Base-by-base conservation (phyloP, 179 eudicot genomes). In the Beta corolliflora region DNA sequence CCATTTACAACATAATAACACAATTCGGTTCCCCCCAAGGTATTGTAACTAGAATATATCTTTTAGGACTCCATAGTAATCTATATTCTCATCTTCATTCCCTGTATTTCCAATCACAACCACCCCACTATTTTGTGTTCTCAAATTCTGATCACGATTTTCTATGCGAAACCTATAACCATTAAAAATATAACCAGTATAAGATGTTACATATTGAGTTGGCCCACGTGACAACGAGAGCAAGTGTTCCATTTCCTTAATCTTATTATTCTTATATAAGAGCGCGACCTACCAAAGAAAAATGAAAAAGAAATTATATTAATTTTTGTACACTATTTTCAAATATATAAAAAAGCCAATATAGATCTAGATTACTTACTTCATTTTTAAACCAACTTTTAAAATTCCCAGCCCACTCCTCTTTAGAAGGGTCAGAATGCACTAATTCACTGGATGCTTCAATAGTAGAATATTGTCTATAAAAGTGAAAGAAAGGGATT, bases 221-320 rank as follows among this genome's bases (percentile, higher is more conserved):
- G 76, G 82, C 9, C 76, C 77, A 71, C 69, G 77, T 9, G 82
- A 79, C 14, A 80, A n/a, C 1, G 70, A 71, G 25, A 80, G 71
- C 56, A 80, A 29, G 25, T 58, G 56, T 71, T 80, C 60, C 69
- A 59, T 60, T 60, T 71, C 9, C 25, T 44, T 48, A 4, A 48
- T 59, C 48, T 80, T 71, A 25, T 80, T 14, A 13, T 1, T 12
- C 69, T 59, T 44, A 50, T 80, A 21, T 23, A 80, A 59, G 9
- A 1, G 23, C 7, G 13, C 44, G 41, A 71, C 70, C 77, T 80
- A 71, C 9, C 16, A 79, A 54, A 50, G 36, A 31, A 31, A 31
- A 31, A 31, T 31, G 36, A 31, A 31, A 31, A 1, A 31, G 36
- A 31, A 31, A 31, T 31, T 31, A 31, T 31, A 31, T 31, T 1